Percentiles rank a stretch among this genome's conserved stretches.
Conservation (phyloP, 2,329 filamentous ascomycete genomes). For the Fonsecaea erecta region DNA sequence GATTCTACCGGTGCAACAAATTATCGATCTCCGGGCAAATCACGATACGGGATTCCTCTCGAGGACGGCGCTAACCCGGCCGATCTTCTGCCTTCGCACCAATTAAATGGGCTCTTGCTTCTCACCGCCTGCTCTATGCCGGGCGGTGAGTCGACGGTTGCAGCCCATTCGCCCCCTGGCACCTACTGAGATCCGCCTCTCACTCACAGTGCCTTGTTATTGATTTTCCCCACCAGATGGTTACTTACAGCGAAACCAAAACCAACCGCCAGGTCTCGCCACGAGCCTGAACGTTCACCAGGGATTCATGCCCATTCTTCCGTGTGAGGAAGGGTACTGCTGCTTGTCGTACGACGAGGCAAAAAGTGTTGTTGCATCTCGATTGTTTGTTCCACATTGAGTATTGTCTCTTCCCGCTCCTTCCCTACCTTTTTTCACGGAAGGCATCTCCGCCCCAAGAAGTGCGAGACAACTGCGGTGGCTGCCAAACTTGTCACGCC, state of each 20-base stretch:
- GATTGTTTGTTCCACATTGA: neutral
- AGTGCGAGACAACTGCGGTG: neutral
- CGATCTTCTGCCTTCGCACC: neutral
- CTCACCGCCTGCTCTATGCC: slow-evolving; percentile 2
- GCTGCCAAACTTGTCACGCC: slow-evolving; percentile 8
- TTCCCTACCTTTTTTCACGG: neutral
- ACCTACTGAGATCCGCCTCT: neutral
- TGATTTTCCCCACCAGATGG: neutral
- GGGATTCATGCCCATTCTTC: neutral
- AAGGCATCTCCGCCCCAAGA: neutral
- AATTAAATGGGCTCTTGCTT: neutral
- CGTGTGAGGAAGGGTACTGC: neutral
- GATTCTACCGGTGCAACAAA: neutral
- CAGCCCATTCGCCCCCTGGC: neutral
- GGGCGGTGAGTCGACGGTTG: slow-evolving; percentile 7
- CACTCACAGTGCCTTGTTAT: neutral
- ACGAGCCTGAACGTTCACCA: slow-evolving; percentile 2
- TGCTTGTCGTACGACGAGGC: neutral
- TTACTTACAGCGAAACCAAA: neutral
- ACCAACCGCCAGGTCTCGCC: slow-evolving; percentile 5
- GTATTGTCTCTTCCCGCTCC: neutral
- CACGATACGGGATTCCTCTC: slow-evolving; percentile 1
- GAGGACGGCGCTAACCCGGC: neutral
- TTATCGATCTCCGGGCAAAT: slow-evolving; percentile 14
- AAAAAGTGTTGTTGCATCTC: neutral